phyloP scores from a whole-genome alignment of 192 early-diverging fungal genomes.

The Entomortierella parvispora region DNA sequence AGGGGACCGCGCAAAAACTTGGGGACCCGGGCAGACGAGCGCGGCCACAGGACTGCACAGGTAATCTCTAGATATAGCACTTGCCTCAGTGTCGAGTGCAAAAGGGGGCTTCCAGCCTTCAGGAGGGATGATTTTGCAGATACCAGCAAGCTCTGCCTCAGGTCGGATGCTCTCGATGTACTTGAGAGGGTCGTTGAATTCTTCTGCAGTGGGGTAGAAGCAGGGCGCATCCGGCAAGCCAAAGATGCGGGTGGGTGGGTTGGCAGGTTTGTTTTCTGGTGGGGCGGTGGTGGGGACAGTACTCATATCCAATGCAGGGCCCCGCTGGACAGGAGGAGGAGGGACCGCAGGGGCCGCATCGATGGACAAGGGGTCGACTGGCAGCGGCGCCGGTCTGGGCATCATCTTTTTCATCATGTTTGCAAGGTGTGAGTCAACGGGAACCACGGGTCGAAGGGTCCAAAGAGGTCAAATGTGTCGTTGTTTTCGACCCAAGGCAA shows the following conservation, averaged over 20 bases:
- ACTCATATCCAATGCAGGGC: constrained; percentile 33
- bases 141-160: constrained; percentile 82
- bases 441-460: not conserved
- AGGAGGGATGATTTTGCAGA: constrained; percentile 95
- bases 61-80: not conserved
- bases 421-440: not conserved
- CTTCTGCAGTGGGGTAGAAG: constrained; percentile 82
- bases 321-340: constrained; percentile 23
- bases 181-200: constrained; percentile 85
- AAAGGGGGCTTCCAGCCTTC: constrained; percentile 86
- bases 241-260: constrained; percentile 65
- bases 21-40: too few relatives aligned
- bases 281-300: constrained; percentile 37
- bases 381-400: constrained; percentile 16
- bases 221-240: constrained; percentile 79
- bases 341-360: constrained; percentile 1
- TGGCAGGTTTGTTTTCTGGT: constrained; percentile 27
- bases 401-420: constrained; percentile 36
- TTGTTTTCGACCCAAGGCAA: too few relatives aligned
- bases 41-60: not conserved
- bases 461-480: too few relatives aligned
- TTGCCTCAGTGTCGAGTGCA: constrained; percentile 83
- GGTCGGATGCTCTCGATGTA: constrained; percentile 87
- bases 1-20: too few relatives aligned
- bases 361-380: not conserved